Base-by-base conservation (phyloP, 139 green algal genomes). In the Volvox africanus region DNA sequence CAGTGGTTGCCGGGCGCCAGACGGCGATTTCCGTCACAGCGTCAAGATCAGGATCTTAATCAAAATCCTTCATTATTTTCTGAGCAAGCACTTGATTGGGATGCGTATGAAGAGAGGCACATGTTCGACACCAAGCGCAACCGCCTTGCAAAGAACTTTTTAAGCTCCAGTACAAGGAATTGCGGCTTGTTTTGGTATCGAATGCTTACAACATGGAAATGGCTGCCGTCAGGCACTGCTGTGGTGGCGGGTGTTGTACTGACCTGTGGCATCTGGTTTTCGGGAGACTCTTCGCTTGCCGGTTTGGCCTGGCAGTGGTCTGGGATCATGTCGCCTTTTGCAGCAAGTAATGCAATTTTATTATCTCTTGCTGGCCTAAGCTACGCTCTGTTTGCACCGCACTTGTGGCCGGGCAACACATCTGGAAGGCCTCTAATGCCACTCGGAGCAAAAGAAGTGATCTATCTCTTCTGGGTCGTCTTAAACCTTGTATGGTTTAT, bases 401-500 rank as follows among this genome's bases (percentile, higher is more conserved):
- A 16, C 5, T 2, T 33, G 19, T 65, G 81, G 61, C 61, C n/a
- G 18, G 17, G 61, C 28, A 28, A 12, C 50, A 73, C 36, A 68
- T 21, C 22, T 18, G 81, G 61, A 26, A 77, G 69, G 28, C 69
- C 85, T 5, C 30, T 82, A 2, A 44, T 89, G 3, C 85, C 85
- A 20, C 37, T 89, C 30, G 71, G 32, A 17, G 86, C 71, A 1
- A 65, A 33, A 19, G 61, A 30, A 0, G 0, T 90, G 1, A 61
- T 90, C 44, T 90, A 84, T 24, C 62, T 33, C 30, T 50, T 26
- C 0, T 90, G 86, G 86, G 20, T 90, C 1, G 5, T 21, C 0
- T 55, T 90, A 14, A 90, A 90, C 50, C 16, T 62, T 1, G 26
- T 37, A 14, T 90, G 73, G 71, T 76, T 84, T 36, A n/a, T 90